Evolutionary conservation across 2,329 filamentous ascomycete species (phyloP), one percentile per base, ranked within the genome.

Genomic region (Helminthosporium solani): DNA sequence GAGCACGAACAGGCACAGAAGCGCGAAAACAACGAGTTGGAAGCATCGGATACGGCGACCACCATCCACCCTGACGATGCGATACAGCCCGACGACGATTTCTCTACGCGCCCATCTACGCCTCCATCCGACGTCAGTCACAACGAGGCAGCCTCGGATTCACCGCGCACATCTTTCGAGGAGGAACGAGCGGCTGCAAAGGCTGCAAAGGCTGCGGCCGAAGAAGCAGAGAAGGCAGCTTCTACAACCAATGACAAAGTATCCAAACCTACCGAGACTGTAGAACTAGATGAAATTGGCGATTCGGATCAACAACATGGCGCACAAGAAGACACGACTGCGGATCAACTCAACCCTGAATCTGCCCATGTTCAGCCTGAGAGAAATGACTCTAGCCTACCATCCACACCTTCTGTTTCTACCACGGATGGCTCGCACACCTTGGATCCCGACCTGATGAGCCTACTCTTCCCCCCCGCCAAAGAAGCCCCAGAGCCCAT

Each of bases 101-200:
- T 56, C 2, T 71, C 68, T 15, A 64, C 63, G 18, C 58, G 62
- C 25, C 57, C 66, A 0, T 71, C 68, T 1, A 66, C 61, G 7
- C 68, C 68, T 9, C 63, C 62, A 1, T 70, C 67, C n/a, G 67
- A 70, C 27, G 46, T 50, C 6, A 72, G 68, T 46, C 67, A 61
- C 33, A 56, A 52, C 15, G 67, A 65, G 30, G 47, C 51, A 6
- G 48, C 52, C 7, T 41, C 52, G 28, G 67, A 70, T 33, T 72
- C 69, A 18, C 58, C 68, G 3, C 46, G 69, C 14, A 71, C 68
- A 7, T 71, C 69, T 1, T 55, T 70, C 20, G 69, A 71, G 37
- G 68, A 71, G 23, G 64, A 66, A 33, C 52, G 52, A 9, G 20
- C 27, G 9, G 41, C 21, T 28, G 49, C 20, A 20, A 39, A 42